Percentiles rank a stretch among this genome's conserved stretches.
These are phyloP conservation scores for Phytopythium ostracodes DNA, from an alignment of 352 stramenopile species.

Conservation along the genomic window DNA sequence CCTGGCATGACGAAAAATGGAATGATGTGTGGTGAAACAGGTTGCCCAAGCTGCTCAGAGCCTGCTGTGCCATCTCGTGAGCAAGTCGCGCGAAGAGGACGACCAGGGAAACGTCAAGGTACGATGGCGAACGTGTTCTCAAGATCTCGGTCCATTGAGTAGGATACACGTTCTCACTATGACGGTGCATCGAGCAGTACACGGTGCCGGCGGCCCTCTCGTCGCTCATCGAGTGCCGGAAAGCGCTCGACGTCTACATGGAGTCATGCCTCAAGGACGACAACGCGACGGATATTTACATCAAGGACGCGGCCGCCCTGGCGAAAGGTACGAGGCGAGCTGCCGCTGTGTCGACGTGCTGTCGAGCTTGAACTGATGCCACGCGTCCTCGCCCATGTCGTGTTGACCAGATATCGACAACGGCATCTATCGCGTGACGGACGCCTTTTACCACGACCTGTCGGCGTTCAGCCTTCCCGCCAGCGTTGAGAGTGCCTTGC, in stretches of 20 bases:
- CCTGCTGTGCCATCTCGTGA: conserved; percentile 57
- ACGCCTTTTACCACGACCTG: conserved; percentile 61
- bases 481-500: conserved; percentile 41
- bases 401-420: conserved; percentile 56
- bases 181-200: conserved; percentile 29
- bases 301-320: conserved; percentile 52
- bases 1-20: too few species aligned
- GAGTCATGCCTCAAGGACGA: conserved; percentile 69
- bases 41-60: conserved; percentile 44
- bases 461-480: conserved; percentile 49
- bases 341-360: neutral
- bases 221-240: conserved; percentile 67
- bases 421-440: conserved; percentile 73
- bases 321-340: conserved; percentile 34
- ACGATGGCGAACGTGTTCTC: conserved; percentile 1
- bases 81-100: conserved; percentile 55
- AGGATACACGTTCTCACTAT: conserved; percentile 1
- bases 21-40: conserved; percentile 12
- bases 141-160: neutral
- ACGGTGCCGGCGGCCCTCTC: conserved; percentile 58
- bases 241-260: conserved; percentile 56
- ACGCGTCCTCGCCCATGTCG: neutral
- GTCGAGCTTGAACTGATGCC: neutral
- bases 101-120: conserved; percentile 69
- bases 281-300: conserved; percentile 49